Base-by-base conservation (phyloP, 768 basidiomycete species). In the Tubosaeta sp. region DNA sequence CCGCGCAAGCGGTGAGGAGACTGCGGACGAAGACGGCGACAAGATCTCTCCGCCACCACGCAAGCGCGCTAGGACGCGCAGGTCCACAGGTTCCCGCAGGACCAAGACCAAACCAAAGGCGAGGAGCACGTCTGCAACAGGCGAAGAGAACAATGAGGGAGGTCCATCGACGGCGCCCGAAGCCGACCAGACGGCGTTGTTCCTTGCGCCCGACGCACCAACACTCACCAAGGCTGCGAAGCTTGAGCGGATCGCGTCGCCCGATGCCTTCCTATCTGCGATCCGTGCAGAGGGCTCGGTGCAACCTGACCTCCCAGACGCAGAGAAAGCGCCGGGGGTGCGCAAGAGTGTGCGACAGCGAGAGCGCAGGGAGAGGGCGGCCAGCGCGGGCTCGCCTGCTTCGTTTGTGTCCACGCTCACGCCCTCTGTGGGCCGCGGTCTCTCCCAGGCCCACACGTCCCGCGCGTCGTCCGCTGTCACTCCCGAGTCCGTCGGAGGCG, bases 1-100 rank as follows among this genome's bases (percentile, higher is more conserved):
- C 52, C 44, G 79, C 35, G 43, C 74, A 72, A 54, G 75, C 52
- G 48, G 76, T 32, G 44, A 74, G 63, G 60, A 70, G 19, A 59
- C 64, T 1, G 54, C 45, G 5, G 69, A 70, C 41, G 67, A 68
- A 19, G 67, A 69, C 4, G 35, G 35, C 35, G 67, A 70, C 17
- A 53, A 51, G 39, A n/a, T 52, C 3, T 50, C 60, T 3, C 68
- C 66, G 33, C 68, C 66, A 19, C 64, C 66, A 2, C 67, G 65
- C 53, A 68, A 68, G 52, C 67, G 67, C 39, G 53, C 61, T 39
- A 63, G 39, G 50, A 61, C 69, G 1, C 69, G 67, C 49, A 67
- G 54, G 51, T 60, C 60, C 2, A 45, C 49, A 17, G 29, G 56
- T 12, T 31, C 56, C 27, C 58, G 38, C 12, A 39, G 44, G 3